Evolutionary conservation across 2,329 filamentous ascomycete species (phyloP).

Genomic region (Paecilomyces sp.): DNA sequence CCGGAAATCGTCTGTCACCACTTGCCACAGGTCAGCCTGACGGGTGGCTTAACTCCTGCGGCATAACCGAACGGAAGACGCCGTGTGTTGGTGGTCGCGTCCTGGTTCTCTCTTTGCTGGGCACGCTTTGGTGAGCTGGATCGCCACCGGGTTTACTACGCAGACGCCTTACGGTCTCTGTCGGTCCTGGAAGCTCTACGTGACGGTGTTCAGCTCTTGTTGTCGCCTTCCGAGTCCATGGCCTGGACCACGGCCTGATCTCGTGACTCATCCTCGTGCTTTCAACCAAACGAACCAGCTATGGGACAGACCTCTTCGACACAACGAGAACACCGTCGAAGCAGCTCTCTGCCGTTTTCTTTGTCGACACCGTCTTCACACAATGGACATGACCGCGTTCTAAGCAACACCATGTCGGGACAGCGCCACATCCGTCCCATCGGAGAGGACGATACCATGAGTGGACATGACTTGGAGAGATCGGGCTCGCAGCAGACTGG

Average conservation of each 20-base stretch:
- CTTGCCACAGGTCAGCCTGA: not conserved
- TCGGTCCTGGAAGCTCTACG: too few relatives aligned
- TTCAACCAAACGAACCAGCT: slow-evolving; percentile 12
- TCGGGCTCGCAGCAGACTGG: slow-evolving; percentile 4
- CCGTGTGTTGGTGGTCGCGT: not conserved
- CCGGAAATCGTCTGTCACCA: not conserved
- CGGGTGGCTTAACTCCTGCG: not conserved
- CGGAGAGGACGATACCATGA: slow-evolving; percentile 1
- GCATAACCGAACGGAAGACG: not conserved
- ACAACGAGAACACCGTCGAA: slow-evolving; percentile 27
- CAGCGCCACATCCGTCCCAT: slow-evolving; percentile 12
- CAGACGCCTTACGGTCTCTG: not conserved
- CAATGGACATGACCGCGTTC: slow-evolving; percentile 25
- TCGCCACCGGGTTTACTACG: not conserved
- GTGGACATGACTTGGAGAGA: slow-evolving; percentile 4
- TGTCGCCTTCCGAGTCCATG: slow-evolving; percentile 15
- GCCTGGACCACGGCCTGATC: slow-evolving; percentile 20
- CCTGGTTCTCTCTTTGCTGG: not conserved
- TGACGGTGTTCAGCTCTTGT: not conserved
- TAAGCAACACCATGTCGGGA: slow-evolving; percentile 23
- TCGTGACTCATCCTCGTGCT: slow-evolving; percentile 9
- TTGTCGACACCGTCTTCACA: slow-evolving; percentile 11
- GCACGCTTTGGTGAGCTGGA: not conserved
- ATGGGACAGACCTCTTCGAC: slow-evolving; percentile 39
- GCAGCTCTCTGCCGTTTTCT: slow-evolving; percentile 14